Conservation (phyloP, 2,329 filamentous ascomycete genomes). For the Fusarium graminum region DNA sequence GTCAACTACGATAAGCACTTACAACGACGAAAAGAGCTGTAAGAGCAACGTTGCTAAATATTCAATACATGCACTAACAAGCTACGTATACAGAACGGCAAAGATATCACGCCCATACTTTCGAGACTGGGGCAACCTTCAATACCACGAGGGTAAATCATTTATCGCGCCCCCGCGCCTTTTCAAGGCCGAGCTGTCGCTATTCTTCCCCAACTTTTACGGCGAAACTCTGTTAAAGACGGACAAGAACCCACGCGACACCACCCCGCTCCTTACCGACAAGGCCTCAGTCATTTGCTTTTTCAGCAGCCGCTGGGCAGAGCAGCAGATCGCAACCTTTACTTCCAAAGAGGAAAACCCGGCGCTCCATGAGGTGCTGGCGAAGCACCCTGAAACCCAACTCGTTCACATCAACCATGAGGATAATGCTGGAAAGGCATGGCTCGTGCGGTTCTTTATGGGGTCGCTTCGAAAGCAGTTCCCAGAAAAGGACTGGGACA, state of each 20-base stretch:
- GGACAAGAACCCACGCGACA: conserved; percentile 69
- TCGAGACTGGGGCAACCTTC: conserved; percentile 91
- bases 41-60: conserved; percentile 46
- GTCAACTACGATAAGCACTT: conserved; percentile 89
- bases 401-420: conserved; percentile 90
- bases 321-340: conserved; percentile 82
- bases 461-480: conserved; percentile 64
- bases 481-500: conserved; percentile 66
- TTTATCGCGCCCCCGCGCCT: conserved; percentile 88
- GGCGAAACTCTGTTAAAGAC: conserved; percentile 79
- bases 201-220: conserved; percentile 94
- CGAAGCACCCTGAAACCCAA: conserved; percentile 69
- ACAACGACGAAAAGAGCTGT: conserved; percentile 80
- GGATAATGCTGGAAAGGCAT: conserved; percentile 77
- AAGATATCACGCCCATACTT: conserved; percentile 92
- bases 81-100: conserved; percentile 66
- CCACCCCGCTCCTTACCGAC: conserved; percentile 79
- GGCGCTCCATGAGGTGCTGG: conserved; percentile 73
- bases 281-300: conserved; percentile 83
- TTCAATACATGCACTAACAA: conserved; percentile 12
- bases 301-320: conserved; percentile 88
- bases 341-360: conserved; percentile 75
- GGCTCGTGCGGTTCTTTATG: conserved; percentile 69
- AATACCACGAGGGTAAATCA: conserved; percentile 87
- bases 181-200: conserved; percentile 83